A percentile compares a stretch with the other conserved stretches of the same genome.
Evolutionary conservation across 257 asterid species (phyloP).

Genomic region (Vinca minor): DNA sequence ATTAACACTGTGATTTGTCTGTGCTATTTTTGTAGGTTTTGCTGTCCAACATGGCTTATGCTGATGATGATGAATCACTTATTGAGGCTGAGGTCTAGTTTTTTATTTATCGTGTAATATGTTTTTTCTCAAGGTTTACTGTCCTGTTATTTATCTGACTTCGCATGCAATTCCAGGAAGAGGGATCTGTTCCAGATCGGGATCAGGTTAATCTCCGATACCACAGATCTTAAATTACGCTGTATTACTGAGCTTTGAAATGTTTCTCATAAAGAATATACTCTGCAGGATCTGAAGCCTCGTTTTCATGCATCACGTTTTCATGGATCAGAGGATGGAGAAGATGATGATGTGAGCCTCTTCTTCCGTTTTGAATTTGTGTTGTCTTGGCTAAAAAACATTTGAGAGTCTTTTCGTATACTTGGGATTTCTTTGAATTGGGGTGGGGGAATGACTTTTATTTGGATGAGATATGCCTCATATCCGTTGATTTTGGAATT

Average conservation of each 20-base stretch:
- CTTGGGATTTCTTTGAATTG: not conserved
- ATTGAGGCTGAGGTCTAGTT: slow-evolving; percentile 79
- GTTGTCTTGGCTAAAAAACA: not conserved
- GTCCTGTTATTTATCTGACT: slow-evolving; percentile 17
- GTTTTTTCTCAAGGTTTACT: slow-evolving; percentile 5
- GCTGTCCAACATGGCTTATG: slow-evolving; percentile 88
- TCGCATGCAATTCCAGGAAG: slow-evolving; percentile 58
- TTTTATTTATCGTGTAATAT: slow-evolving; percentile 15
- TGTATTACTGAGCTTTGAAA: slow-evolving; percentile 9
- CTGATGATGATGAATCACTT: slow-evolving; percentile 93
- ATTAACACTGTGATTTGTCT: slow-evolving; percentile 8
- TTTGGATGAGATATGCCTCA: not conserved
- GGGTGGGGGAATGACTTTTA: not conserved
- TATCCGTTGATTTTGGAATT: not conserved
- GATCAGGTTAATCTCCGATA: slow-evolving; percentile 62
- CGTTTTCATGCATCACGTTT: slow-evolving; percentile 96
- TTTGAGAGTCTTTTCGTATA: not conserved
- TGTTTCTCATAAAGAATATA: slow-evolving; percentile 20
- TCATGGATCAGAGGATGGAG: slow-evolving; percentile 89
- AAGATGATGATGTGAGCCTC: slow-evolving; percentile 58
- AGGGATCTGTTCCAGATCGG: slow-evolving; percentile 91
- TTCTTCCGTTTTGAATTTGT: not conserved
- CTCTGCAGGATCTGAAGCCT: slow-evolving; percentile 86
- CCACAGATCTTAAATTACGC: slow-evolving; percentile 4
- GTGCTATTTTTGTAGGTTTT: slow-evolving; percentile 45